phyloP scores from a whole-genome alignment of 2,329 filamentous ascomycete species.

The Aspergillus sp. region DNA sequence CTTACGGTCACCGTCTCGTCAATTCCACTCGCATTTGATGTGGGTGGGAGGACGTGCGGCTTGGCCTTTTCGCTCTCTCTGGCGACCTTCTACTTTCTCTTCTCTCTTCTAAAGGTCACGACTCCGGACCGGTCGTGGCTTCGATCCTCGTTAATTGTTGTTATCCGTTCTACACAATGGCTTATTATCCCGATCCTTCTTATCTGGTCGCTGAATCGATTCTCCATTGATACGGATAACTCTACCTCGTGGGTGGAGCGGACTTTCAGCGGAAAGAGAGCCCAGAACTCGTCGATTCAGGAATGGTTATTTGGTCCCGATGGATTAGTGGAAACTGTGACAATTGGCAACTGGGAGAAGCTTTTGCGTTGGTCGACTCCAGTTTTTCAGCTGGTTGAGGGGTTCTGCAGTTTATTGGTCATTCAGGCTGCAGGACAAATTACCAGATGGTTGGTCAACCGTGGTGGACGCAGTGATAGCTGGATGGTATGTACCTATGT shows the following conservation, averaged over 20 bases:
- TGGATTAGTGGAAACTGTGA: constrained; percentile 70
- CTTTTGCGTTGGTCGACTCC: constrained; percentile 84
- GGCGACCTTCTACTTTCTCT: constrained; percentile 83
- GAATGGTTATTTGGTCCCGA: constrained; percentile 87
- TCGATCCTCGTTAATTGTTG: constrained; percentile 61
- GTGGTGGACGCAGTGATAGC: constrained; percentile 77
- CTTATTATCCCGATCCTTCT: constrained; percentile 75
- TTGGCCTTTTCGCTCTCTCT: constrained; percentile 88
- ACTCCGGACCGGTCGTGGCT: constrained; percentile 74
- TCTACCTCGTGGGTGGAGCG: constrained; percentile 70
- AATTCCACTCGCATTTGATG: constrained; percentile 95
- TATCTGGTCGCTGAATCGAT: constrained; percentile 93
- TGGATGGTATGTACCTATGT: constrained; percentile 69
- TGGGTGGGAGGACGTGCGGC: constrained; percentile 88
- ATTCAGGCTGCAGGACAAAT: constrained; percentile 94
- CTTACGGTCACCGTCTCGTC: constrained; percentile 89
- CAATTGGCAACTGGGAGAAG: constrained; percentile 84
- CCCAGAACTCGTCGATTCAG: constrained; percentile 57
- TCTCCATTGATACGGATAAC: constrained; percentile 75
- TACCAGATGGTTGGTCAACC: constrained; percentile 88
- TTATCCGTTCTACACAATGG: constrained; percentile 75
- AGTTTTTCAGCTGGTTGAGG: constrained; percentile 88
- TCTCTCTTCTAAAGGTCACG: constrained; percentile 70
- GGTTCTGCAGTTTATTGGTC: constrained; percentile 91
- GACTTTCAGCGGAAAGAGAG: constrained; percentile 62